A percentile compares a stretch with the other conserved stretches of the same genome.
Evolutionary conservation across 306 rosid species (phyloP).

Genomic region (Vigna hirtella): DNA sequence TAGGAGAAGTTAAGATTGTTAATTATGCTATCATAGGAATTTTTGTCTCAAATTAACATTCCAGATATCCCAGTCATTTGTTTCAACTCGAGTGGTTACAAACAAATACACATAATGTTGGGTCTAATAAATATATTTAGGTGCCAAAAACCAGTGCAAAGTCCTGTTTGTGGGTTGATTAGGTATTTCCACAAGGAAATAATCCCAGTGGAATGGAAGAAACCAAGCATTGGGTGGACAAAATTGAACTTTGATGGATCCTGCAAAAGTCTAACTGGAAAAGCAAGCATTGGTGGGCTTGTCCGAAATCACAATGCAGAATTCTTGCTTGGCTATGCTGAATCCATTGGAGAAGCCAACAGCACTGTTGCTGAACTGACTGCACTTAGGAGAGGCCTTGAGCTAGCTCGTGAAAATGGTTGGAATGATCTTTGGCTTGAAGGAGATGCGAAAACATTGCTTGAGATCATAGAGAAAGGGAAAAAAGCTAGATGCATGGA

Average conservation of each 20-base stretch:
- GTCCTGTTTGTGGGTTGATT: constrained; percentile 41
- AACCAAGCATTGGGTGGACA: constrained; percentile 73
- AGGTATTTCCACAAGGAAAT: constrained; percentile 57
- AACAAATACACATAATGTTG: constrained; percentile 45
- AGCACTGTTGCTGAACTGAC: constrained; percentile 66
- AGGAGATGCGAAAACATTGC: constrained; percentile 72
- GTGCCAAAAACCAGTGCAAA: constrained; percentile 49
- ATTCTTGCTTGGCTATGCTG: constrained; percentile 73
- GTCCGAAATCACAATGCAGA: constrained; percentile 73
- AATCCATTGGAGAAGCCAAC: constrained; percentile 67
- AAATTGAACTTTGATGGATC: constrained; percentile 83
- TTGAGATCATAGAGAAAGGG: constrained; percentile 58
- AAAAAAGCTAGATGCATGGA: constrained; percentile 60
- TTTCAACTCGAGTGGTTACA: background rate
- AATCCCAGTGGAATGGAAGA: constrained; percentile 73
- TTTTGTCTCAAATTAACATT: background rate
- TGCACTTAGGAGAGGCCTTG: constrained; percentile 72
- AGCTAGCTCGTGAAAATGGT: constrained; percentile 71
- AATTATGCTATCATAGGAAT: background rate
- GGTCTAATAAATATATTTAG: constrained; percentile 45
- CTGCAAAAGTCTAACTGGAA: constrained; percentile 51
- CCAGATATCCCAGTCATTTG: background rate
- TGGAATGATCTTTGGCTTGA: constrained; percentile 81
- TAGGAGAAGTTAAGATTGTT: background rate
- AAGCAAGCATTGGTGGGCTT: constrained; percentile 76